These are phyloP conservation scores for Penicillium robsamsonii DNA, from an alignment of 495 filamentous ascomycete species.

Conservation along the genomic window DNA sequence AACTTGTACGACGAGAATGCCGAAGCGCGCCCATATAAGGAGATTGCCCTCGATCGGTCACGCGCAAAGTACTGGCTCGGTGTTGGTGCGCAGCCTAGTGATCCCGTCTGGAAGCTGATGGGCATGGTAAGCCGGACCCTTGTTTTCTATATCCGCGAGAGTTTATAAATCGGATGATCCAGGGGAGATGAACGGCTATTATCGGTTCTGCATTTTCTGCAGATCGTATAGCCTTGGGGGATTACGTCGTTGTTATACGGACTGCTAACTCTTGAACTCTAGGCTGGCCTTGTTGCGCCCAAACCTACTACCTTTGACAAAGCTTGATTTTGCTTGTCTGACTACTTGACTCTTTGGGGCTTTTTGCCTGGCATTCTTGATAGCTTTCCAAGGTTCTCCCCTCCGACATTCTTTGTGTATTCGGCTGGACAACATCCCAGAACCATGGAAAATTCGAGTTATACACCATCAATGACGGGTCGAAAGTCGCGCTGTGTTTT, in stretches of 20 bases:
- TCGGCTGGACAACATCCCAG: neutral
- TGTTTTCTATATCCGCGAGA: neutral
- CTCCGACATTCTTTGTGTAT: constrained; percentile 5
- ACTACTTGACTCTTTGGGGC: neutral
- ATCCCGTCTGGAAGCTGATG: constrained; percentile 82
- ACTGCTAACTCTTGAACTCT: constrained; percentile 1
- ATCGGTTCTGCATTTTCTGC: neutral
- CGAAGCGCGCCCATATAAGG: constrained; percentile 65
- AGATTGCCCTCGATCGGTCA: constrained; percentile 78
- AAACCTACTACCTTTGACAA: constrained; percentile 30
- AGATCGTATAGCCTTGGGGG: neutral
- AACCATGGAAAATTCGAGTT: constrained; percentile 1
- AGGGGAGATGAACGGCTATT: neutral
- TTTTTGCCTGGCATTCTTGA: neutral
- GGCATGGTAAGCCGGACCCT: constrained; percentile 63
- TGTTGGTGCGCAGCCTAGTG: constrained; percentile 91
- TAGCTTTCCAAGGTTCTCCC: neutral
- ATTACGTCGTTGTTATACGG: neutral
- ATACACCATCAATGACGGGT: neutral
- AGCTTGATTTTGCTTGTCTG: constrained; percentile 14
- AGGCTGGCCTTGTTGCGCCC: constrained; percentile 34
- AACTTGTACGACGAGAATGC: constrained; percentile 64
- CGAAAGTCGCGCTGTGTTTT: constrained; percentile 3
- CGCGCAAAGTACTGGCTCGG: constrained; percentile 94
- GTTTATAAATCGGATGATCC: neutral